Evolutionary conservation across 192 early-diverging fungal genomes (phyloP), one percentile per base, ranked within the genome.

Genomic region (Coemansia pectinata): DNA sequence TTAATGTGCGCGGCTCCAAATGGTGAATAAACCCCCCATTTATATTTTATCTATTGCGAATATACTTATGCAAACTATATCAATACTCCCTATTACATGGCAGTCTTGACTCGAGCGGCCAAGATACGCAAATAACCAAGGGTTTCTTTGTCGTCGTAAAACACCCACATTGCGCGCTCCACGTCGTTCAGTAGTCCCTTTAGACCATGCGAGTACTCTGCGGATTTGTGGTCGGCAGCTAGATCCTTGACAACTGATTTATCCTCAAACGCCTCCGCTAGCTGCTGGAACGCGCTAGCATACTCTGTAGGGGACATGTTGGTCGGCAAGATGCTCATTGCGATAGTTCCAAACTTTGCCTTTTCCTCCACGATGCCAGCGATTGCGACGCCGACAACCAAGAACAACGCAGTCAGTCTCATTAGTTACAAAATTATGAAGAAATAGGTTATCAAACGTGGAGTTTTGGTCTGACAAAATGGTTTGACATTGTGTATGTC

Each of bases 1-100:
- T 94, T 77, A 77, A 89, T 25, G 88, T 94, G 21, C 86, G 85
- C 6, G 93, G 93, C 29, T 81, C 83, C 17, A 84, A 87, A 55
- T 88, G 88, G 69, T 93, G 88, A 78, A 29, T 39, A 39, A 44
- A 40, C 23, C 19, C 19, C 21, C 21, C 21, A 0, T 41, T 39
- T 33, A 12, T 38, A 31, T 52, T 39, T 29, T 12, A 55, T 64
- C 21, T 21, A 21, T 70, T 53, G 14, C 17, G 17, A 11, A 21
- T 55, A n/a, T 39, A 23, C 58, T 64, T 29, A 53, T 53, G n/a
- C 60, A 29, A 71, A 63, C 1, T 12, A 15, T 36, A 47, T 36
- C 41, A 70, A n/a, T 29, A 53, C 21, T 47, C 19, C 21, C 3
- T 19, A 21, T 40, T 62, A 75, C 14, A 65, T 55, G 9, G 45